Percentiles rank a stretch among this genome's conserved stretches.
Evolutionary conservation across 225 moss, liverwort and hornwort species (phyloP).

Genomic region (Ulota crispa): DNA sequence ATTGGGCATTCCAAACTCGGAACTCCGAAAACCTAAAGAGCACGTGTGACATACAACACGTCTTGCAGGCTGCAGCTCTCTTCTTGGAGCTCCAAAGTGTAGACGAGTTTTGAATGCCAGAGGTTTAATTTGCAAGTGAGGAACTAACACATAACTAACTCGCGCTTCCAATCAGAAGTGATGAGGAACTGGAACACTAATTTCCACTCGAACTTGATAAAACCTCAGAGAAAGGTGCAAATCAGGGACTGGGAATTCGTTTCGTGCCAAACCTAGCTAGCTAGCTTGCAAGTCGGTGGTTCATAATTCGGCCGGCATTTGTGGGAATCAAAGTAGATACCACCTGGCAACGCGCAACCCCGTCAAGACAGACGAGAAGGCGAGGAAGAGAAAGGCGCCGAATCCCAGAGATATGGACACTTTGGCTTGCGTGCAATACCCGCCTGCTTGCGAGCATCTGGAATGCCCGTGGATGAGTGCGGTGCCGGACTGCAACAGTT

Average conservation of each 20-base stretch:
- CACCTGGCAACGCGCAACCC: constrained; percentile 65
- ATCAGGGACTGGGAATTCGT: constrained; percentile 15
- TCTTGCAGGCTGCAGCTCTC: background rate
- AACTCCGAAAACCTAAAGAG: constrained; percentile 19
- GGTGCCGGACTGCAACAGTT: constrained; percentile 48
- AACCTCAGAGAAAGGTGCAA: constrained; percentile 10
- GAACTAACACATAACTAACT: background rate
- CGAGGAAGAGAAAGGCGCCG: constrained; percentile 61
- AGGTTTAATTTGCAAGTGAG: background rate
- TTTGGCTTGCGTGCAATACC: constrained; percentile 55
- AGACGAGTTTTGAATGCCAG: constrained; percentile 20
- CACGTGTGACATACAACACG: background rate
- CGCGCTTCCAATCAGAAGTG: background rate
- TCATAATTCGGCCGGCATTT: background rate
- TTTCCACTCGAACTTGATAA: constrained; percentile 10
- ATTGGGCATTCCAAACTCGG: background rate
- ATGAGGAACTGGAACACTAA: background rate
- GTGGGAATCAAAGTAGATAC: constrained; percentile 41
- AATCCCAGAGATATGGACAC: constrained; percentile 54
- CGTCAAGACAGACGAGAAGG: constrained; percentile 48
- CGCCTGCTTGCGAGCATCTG: constrained; percentile 39
- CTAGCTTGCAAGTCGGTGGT: background rate
- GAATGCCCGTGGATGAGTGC: constrained; percentile 27
- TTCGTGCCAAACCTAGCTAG: background rate
- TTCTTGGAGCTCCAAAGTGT: constrained; percentile 12